These are phyloP conservation scores for Monosporascus sp. DNA, from an alignment of 2,329 filamentous ascomycete species.

Conservation along the genomic window DNA sequence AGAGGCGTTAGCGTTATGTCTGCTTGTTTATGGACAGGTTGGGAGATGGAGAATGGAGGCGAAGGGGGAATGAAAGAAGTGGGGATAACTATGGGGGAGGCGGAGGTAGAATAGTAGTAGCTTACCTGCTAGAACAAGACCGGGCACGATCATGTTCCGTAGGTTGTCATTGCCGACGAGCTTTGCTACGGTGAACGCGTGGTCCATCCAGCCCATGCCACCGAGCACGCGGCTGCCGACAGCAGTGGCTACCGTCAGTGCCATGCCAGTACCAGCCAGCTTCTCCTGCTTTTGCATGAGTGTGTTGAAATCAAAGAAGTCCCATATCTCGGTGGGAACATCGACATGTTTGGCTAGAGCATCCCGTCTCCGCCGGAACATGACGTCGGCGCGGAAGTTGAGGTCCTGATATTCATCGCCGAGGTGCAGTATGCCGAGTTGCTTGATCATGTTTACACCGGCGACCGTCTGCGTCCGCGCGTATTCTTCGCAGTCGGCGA, in stretches of 20 bases:
- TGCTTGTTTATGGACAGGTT: conserved; percentile 3
- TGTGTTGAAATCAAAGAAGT: conserved; percentile 86
- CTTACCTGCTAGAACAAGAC: conserved; percentile 74
- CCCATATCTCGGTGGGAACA: conserved; percentile 80
- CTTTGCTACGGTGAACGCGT: conserved; percentile 74
- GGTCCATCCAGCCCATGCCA: conserved; percentile 84
- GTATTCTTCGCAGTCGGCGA: conserved; percentile 76
- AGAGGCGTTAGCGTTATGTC: conserved; percentile 27
- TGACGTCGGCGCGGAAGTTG: conserved; percentile 83
- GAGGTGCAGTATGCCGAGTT: conserved; percentile 81
- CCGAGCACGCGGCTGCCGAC: conserved; percentile 78
- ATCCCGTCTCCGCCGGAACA: conserved; percentile 86
- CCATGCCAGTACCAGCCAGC: conserved; percentile 89
- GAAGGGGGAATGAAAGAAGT: too few species aligned
- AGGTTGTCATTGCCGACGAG: conserved; percentile 78
- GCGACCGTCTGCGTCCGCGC: conserved; percentile 73
- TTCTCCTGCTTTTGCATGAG: conserved; percentile 91
- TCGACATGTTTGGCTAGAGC: conserved; percentile 79
- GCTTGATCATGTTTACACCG: conserved; percentile 83
- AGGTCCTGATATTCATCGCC: conserved; percentile 83
- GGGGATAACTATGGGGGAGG: too few species aligned
- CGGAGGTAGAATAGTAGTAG: conserved; percentile 15
- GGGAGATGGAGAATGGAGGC: not conserved
- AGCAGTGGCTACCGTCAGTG: conserved; percentile 83
- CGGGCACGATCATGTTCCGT: conserved; percentile 74